These are phyloP conservation scores for Verbena officinalis DNA, from an alignment of 257 asterid genomes.

Conservation along the genomic window DNA sequence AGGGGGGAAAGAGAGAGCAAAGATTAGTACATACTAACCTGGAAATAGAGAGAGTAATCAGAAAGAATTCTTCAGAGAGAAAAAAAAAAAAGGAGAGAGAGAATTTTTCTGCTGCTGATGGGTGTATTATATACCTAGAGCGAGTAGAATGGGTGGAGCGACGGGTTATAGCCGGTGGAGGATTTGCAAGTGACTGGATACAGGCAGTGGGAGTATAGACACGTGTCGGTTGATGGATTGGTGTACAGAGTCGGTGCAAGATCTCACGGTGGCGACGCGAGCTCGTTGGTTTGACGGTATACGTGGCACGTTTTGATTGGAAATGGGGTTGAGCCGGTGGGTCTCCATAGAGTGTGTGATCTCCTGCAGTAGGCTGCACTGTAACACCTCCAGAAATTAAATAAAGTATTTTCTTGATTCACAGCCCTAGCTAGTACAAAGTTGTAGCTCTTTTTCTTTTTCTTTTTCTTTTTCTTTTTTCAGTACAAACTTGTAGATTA, in stretches of 20 bases:
- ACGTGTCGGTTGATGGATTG: constrained; percentile 37
- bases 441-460: too few species aligned
- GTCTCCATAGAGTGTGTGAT: constrained; percentile 21
- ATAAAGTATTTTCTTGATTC: too few species aligned
- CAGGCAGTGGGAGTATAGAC: constrained; percentile 34
- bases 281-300: constrained; percentile 28
- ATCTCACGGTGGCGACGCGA: constrained; percentile 60
- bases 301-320: constrained; percentile 55
- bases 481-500: too few species aligned
- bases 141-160: constrained; percentile 43
- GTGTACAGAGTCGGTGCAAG: constrained; percentile 40
- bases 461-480: too few species aligned
- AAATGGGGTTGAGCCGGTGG: constrained; percentile 16
- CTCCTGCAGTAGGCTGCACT: background rate
- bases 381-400: background rate
- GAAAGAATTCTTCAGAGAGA: constrained; percentile 23
- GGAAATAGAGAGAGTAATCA: constrained; percentile 35
- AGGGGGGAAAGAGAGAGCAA: background rate
- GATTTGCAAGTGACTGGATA: constrained; percentile 40
- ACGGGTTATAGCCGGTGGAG: constrained; percentile 52
- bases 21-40: constrained; percentile 46
- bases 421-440: too few species aligned
- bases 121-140: constrained; percentile 63
- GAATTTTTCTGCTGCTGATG: constrained; percentile 24
- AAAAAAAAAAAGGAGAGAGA: too few species aligned